Conservation (phyloP, 495 filamentous ascomycete genomes). For the Penicillium bialowiezense region DNA sequence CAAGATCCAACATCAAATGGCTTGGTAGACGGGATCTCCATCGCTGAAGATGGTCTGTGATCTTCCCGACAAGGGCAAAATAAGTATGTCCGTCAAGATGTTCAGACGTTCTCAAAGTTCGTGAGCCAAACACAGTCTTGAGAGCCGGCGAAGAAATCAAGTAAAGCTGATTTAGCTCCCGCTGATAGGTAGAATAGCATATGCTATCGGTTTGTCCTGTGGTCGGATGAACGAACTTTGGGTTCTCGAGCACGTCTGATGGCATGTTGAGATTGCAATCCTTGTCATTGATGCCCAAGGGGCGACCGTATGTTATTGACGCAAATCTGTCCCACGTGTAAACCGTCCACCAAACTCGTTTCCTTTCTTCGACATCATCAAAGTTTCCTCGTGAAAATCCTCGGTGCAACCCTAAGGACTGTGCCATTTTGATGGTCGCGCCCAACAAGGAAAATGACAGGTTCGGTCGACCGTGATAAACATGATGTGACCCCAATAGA, state of each 20-base stretch:
- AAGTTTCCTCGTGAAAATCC: slow-evolving; percentile 11
- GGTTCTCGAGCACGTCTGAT: slow-evolving; percentile 23
- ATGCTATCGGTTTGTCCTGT: slow-evolving; percentile 5
- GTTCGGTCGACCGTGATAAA: slow-evolving; percentile 36
- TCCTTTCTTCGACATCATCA: slow-evolving; percentile 31
- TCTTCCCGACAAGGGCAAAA: slow-evolving; percentile 17
- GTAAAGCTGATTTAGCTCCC: slow-evolving; percentile 31
- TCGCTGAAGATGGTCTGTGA: slow-evolving; percentile 17
- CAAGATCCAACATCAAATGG: slow-evolving; percentile 20
- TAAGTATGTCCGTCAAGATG: slow-evolving; percentile 17
- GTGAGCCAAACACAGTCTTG: slow-evolving; percentile 29
- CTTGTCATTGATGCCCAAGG: slow-evolving; percentile 33
- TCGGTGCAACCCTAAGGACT: slow-evolving; percentile 34
- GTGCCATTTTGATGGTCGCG: slow-evolving; percentile 31
- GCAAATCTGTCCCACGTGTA: slow-evolving; percentile 40
- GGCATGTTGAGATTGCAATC: slow-evolving; percentile 35
- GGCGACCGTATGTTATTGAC: slow-evolving; percentile 33
- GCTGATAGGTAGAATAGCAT: slow-evolving; percentile 32
- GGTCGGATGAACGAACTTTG: slow-evolving; percentile 12
- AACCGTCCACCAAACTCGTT: slow-evolving; percentile 37
- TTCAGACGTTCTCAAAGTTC: slow-evolving; percentile 17
- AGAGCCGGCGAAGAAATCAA: slow-evolving; percentile 29
- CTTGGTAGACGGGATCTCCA: slow-evolving; percentile 24
- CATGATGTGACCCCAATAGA: slow-evolving; percentile 32
- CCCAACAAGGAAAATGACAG: slow-evolving; percentile 35